These are phyloP conservation scores for Saturnispora besseyi DNA, from an alignment of 805 yeast species.

Conservation along the genomic window DNA sequence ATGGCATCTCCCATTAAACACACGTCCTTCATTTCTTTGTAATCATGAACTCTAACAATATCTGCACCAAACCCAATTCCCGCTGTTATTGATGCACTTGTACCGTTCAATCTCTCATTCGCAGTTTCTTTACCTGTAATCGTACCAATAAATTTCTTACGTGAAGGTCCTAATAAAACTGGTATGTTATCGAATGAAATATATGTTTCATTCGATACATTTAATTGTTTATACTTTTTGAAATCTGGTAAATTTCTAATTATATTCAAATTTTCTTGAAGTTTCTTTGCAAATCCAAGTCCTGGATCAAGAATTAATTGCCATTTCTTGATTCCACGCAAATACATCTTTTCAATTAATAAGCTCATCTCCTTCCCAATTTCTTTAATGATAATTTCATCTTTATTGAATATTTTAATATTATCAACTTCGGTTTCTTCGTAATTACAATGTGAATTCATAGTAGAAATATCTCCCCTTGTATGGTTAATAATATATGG, in stretches of 20 bases:
- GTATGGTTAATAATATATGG: constrained; percentile 80
- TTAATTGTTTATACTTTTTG: constrained; percentile 36
- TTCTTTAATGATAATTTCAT: constrained; percentile 32
- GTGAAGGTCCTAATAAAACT: constrained; percentile 74
- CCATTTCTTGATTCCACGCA: constrained; percentile 71
- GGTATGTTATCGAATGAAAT: constrained; percentile 48
- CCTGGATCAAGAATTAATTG: constrained; percentile 93
- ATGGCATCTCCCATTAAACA: constrained; percentile 65
- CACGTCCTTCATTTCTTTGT: constrained; percentile 45
- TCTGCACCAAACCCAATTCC: constrained; percentile 68
- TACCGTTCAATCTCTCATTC: constrained; percentile 59
- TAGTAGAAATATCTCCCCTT: constrained; percentile 71
- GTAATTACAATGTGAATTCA: constrained; percentile 55
- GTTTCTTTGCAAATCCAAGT: constrained; percentile 85
- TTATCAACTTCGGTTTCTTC: constrained; percentile 24
- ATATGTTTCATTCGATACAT: constrained; percentile 22
- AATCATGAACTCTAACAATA: constrained; percentile 85
- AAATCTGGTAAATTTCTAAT: constrained; percentile 40
- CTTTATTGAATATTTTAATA: constrained; percentile 11
- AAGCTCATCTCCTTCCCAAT: constrained; percentile 57
- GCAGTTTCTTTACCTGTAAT: constrained; percentile 53
- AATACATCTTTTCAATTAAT: constrained; percentile 47
- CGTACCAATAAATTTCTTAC: constrained; percentile 79
- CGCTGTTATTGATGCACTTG: constrained; percentile 66
- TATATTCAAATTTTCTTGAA: constrained; percentile 58